Conservation (phyloP, 148 eudicot genomes). For the Beta vulgaris region DNA sequence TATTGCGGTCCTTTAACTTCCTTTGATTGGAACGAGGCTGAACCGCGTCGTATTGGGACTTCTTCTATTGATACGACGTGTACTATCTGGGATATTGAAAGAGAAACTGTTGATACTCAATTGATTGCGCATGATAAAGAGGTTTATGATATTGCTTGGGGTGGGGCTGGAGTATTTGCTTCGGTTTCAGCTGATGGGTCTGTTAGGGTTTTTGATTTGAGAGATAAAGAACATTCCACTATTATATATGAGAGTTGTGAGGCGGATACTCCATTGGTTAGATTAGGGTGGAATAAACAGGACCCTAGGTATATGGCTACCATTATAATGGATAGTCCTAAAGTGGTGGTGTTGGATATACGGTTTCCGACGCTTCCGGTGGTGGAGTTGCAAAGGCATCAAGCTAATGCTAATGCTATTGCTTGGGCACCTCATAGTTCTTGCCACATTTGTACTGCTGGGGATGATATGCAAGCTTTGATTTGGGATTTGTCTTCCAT, state of each 20-base stretch:
- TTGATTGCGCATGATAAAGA: slow-evolving; percentile 95
- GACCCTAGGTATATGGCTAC: slow-evolving; percentile 98
- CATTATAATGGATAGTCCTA: slow-evolving; percentile 86
- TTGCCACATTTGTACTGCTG: slow-evolving; percentile 95
- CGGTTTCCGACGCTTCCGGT: slow-evolving; percentile 86
- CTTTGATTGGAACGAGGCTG: slow-evolving; percentile 95
- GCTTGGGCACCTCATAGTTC: slow-evolving; percentile 99
- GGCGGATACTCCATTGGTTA: slow-evolving; percentile 78
- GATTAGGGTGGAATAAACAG: slow-evolving; percentile 96
- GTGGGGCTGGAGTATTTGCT: slow-evolving; percentile 92
- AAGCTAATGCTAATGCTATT: slow-evolving; percentile 81
- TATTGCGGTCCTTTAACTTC: slow-evolving; percentile 82
- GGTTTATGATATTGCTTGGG: slow-evolving; percentile 98
- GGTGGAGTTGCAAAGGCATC: slow-evolving; percentile 90
- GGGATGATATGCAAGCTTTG: slow-evolving; percentile 95
- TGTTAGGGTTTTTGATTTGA: slow-evolving; percentile 83
- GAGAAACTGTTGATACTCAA: slow-evolving; percentile 79
- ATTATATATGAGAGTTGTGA: slow-evolving; percentile 45
- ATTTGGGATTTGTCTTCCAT: slow-evolving; percentile 93
- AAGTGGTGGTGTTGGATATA: slow-evolving; percentile 86
- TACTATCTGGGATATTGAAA: slow-evolving; percentile 93
- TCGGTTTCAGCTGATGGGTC: slow-evolving; percentile 96
- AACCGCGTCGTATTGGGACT: slow-evolving; percentile 74
- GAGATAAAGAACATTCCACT: slow-evolving; percentile 47
- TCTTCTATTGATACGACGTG: slow-evolving; percentile 88